Evolutionary conservation across 129 eudicot genomes (phyloP).

Genomic region (Flaveria trinervia): DNA sequence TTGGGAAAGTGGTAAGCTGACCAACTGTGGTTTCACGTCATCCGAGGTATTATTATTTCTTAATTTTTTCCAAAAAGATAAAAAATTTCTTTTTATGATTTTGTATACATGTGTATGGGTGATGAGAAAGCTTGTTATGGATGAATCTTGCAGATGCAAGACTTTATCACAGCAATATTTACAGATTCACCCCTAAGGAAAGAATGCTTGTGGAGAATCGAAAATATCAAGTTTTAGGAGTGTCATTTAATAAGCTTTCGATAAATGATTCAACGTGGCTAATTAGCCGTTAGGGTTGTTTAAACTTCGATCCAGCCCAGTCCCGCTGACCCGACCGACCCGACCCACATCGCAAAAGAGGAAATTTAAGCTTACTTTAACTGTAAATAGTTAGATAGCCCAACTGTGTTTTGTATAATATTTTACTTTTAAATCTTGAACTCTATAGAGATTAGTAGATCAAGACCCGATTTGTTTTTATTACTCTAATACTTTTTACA

Average conservation of each 20-base stretch:
- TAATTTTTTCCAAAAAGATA: neutral
- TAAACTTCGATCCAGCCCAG: neutral
- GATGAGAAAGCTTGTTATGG: neutral
- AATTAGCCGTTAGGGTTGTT: neutral
- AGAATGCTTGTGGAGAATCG: conserved; percentile 79
- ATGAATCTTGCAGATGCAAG: conserved; percentile 58
- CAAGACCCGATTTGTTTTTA: neutral
- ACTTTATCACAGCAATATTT: conserved; percentile 81
- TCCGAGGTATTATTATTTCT: conserved; percentile 57
- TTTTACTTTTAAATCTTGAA: neutral
- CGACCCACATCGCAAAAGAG: conserved; percentile 10
- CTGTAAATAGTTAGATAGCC: conserved; percentile 27
- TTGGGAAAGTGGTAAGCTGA: conserved; percentile 93
- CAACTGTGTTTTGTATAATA: neutral
- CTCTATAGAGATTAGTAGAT: neutral
- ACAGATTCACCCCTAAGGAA: conserved; percentile 81
- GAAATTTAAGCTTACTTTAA: conserved; percentile 28
- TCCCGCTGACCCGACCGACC: neutral
- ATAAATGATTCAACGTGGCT: neutral
- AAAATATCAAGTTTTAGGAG: conserved; percentile 36
- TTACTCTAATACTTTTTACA: neutral
- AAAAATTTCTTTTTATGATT: neutral
- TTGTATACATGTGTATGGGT: neutral
- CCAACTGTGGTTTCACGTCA: conserved; percentile 52
- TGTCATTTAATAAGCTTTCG: neutral